Conservation (phyloP, 2,329 filamentous ascomycete species). For the Alternaria solani region DNA sequence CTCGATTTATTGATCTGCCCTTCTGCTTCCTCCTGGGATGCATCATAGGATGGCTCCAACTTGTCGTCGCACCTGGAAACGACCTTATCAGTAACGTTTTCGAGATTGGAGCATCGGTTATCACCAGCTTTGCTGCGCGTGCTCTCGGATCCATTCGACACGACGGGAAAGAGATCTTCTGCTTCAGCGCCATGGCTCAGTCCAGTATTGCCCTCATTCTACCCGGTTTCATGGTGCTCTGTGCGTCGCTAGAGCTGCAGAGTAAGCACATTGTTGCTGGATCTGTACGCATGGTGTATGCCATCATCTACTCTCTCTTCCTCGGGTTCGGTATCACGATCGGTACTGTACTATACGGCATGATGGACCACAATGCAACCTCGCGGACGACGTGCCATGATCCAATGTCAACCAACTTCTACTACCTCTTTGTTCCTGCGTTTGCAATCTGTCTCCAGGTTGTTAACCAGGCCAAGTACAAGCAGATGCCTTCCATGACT, state of each 20-base stretch:
- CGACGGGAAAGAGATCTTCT: slow-evolving; percentile 55
- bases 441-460: slow-evolving; percentile 78
- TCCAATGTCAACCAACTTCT: slow-evolving; percentile 61
- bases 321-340: slow-evolving; percentile 62
- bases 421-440: slow-evolving; percentile 75
- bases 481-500: slow-evolving; percentile 78
- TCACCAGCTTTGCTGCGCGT: slow-evolving; percentile 60
- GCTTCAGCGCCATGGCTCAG: slow-evolving; percentile 61
- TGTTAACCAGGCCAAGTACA: slow-evolving; percentile 83
- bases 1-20: slow-evolving; percentile 78
- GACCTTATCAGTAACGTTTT: slow-evolving; percentile 69
- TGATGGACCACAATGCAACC: slow-evolving; percentile 58
- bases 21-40: slow-evolving; percentile 79
- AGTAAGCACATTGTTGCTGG: slow-evolving; percentile 59
- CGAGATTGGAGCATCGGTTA: slow-evolving; percentile 58
- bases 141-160: slow-evolving; percentile 58
- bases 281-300: slow-evolving; percentile 61
- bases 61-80: slow-evolving; percentile 76
- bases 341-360: slow-evolving; percentile 59
- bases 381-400: slow-evolving; percentile 55
- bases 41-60: slow-evolving; percentile 76
- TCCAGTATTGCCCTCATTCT: slow-evolving; percentile 60
- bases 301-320: slow-evolving; percentile 62
- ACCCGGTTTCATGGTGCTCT: slow-evolving; percentile 61
- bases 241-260: slow-evolving; percentile 59